Conservation (phyloP, 1,284 basidiomycete species). For the Fomitopsis palustris region DNA sequence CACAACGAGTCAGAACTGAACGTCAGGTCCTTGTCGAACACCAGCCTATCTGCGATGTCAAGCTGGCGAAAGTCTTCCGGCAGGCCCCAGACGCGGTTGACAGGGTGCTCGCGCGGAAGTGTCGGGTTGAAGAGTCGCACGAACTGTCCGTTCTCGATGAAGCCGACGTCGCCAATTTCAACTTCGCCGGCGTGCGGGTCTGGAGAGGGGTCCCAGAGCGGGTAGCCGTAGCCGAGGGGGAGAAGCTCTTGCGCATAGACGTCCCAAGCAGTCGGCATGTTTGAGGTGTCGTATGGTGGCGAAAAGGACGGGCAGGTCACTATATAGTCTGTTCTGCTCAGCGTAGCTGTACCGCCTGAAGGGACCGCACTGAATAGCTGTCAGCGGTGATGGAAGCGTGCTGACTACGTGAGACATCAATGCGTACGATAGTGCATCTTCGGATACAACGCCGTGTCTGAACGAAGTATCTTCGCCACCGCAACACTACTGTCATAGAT, state of each 20-base stretch:
- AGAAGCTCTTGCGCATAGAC: not conserved
- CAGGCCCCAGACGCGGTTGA: constrained; percentile 14
- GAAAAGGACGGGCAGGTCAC: not conserved
- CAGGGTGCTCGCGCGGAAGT: constrained; percentile 12
- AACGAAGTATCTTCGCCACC: too few species aligned
- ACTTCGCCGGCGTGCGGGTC: not conserved
- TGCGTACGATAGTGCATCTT: not conserved
- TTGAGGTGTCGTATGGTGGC: not conserved
- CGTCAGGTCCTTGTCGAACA: not conserved
- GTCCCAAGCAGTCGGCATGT: not conserved
- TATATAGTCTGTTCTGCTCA: not conserved
- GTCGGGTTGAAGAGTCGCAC: constrained; percentile 3
- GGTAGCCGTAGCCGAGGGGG: not conserved
- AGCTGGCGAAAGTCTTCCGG: constrained; percentile 8
- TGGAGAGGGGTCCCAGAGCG: not conserved
- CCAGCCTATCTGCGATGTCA: not conserved
- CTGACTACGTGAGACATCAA: not conserved
- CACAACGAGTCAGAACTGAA: not conserved
- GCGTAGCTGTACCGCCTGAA: not conserved
- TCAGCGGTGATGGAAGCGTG: not conserved
- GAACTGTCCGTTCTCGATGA: not conserved
- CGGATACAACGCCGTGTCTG: not conserved
- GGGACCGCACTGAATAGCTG: not conserved
- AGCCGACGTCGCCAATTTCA: not conserved
- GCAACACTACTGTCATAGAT: not conserved